phyloP scores from a whole-genome alignment of 164 flowering plant species.

The Stephania cephalantha region DNA sequence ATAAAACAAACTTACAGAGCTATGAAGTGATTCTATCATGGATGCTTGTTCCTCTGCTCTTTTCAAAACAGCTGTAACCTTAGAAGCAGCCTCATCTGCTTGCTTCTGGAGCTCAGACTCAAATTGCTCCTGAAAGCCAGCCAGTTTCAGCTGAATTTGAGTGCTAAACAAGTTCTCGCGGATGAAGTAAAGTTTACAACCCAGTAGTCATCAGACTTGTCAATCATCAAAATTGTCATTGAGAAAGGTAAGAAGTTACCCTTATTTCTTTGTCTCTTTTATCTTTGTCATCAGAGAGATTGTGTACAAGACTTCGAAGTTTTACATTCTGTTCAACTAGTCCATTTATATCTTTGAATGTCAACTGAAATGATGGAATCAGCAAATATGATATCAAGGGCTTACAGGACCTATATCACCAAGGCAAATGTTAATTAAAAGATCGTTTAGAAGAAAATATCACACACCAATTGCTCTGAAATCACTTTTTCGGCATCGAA shows the following conservation, averaged over 20 bases:
- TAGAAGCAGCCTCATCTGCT: conserved; percentile 62
- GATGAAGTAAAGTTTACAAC: background rate
- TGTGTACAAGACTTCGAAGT: conserved; percentile 76
- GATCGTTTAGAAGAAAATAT: background rate
- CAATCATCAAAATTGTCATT: background rate
- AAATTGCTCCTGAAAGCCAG: conserved; percentile 47
- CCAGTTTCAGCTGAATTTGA: background rate
- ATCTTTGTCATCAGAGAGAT: conserved; percentile 62
- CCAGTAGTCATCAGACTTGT: background rate
- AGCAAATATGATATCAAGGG: conserved; percentile 5
- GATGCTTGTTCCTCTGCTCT: conserved; percentile 79
- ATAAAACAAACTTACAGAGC: conserved; percentile 45
- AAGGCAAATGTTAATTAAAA: background rate
- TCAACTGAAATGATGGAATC: conserved; percentile 39
- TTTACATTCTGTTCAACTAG: conserved; percentile 94
- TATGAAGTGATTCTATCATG: conserved; percentile 92
- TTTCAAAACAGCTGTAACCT: conserved; percentile 62
- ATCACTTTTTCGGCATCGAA: conserved; percentile 52
- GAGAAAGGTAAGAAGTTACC: conserved; percentile 28
- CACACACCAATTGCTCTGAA: conserved; percentile 39
- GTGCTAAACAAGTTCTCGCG: background rate
- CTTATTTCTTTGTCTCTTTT: conserved; percentile 48
- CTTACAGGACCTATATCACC: background rate
- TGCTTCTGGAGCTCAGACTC: conserved; percentile 64
- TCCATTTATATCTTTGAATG: conserved; percentile 80